These are phyloP conservation scores for Paramyrothecium roridum DNA, from an alignment of 2,329 filamentous ascomycete species.

Conservation along the genomic window DNA sequence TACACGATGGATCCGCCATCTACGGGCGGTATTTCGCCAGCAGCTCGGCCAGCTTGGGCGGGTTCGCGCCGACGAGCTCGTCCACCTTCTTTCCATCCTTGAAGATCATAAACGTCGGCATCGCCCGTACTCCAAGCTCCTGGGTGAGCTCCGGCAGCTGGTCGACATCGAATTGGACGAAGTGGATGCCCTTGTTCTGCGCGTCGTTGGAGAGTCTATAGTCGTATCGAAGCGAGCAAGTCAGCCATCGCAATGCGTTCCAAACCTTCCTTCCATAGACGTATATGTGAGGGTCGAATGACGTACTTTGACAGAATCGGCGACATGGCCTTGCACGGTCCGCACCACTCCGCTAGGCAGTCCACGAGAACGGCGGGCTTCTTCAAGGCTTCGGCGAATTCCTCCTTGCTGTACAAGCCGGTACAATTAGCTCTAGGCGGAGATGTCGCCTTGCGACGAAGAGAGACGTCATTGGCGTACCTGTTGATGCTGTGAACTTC, in stretches of 20 bases:
- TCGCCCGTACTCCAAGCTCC: conserved; percentile 79
- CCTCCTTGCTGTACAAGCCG: neutral
- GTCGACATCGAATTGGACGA: conserved; percentile 92
- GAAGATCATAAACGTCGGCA: conserved; percentile 90
- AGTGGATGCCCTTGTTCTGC: conserved; percentile 59
- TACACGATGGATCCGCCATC: neutral
- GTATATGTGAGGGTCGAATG: neutral
- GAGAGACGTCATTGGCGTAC: conserved; percentile 19
- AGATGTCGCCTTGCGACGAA: neutral
- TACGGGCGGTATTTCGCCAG: neutral
- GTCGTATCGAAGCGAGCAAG: neutral
- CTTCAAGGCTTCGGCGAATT: conserved; percentile 52
- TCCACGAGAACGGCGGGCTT: conserved; percentile 71
- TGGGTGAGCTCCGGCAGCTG: conserved; percentile 70
- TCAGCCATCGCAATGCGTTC: too few relatives aligned
- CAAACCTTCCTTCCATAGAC: too few relatives aligned
- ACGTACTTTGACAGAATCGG: conserved; percentile 55
- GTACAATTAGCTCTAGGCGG: neutral
- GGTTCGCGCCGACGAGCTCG: conserved; percentile 79
- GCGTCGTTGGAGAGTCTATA: conserved; percentile 29
- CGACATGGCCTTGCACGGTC: conserved; percentile 88
- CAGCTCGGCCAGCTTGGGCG: conserved; percentile 27
- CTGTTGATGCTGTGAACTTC: conserved; percentile 40
- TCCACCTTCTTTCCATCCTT: conserved; percentile 70
- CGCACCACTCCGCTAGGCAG: conserved; percentile 66